Conservation (phyloP, 2,329 filamentous ascomycete genomes). For the Neocatenulostroma microsporum region DNA sequence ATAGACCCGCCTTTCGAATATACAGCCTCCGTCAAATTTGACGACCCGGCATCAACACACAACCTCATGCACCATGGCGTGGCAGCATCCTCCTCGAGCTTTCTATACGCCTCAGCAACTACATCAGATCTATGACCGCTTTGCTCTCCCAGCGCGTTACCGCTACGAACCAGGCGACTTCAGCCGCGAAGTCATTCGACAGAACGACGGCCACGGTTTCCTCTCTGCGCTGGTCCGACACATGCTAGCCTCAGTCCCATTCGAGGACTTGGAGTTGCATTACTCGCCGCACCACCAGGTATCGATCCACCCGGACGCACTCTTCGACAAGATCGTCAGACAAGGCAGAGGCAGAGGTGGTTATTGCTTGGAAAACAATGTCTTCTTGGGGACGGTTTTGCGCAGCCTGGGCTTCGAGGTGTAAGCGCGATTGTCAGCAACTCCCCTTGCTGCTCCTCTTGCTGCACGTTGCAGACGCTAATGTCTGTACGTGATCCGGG, state of each 20-base stretch:
- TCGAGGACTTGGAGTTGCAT: conserved; percentile 51
- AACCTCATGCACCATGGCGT: too few relatives aligned
- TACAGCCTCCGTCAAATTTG: too few relatives aligned
- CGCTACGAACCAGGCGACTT: conserved; percentile 15
- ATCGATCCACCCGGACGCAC: conserved; percentile 40
- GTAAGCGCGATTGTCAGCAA: not conserved
- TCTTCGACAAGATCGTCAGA: conserved; percentile 47
- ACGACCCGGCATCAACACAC: too few relatives aligned
- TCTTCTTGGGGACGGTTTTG: conserved; percentile 45
- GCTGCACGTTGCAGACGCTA: too few relatives aligned
- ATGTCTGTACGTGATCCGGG: too few relatives aligned
- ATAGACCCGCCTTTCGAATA: too few relatives aligned
- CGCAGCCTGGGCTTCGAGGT: conserved; percentile 44
- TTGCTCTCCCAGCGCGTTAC: conserved; percentile 16
- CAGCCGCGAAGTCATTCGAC: conserved; percentile 9
- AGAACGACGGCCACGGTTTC: conserved; percentile 16
- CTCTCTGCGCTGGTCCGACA: conserved; percentile 20
- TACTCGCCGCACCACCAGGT: conserved; percentile 44
- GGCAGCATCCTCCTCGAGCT: not conserved
- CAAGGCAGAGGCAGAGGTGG: conserved; percentile 43
- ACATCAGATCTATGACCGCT: conserved; percentile 17
- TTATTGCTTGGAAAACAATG: conserved; percentile 55
- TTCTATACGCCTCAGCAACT: conserved; percentile 17
- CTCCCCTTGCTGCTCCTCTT: not conserved
- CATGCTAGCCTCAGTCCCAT: conserved; percentile 42